phyloP scores from a whole-genome alignment of 225 moss, liverwort and hornwort genomes.

The Sphagnum tenellum region DNA sequence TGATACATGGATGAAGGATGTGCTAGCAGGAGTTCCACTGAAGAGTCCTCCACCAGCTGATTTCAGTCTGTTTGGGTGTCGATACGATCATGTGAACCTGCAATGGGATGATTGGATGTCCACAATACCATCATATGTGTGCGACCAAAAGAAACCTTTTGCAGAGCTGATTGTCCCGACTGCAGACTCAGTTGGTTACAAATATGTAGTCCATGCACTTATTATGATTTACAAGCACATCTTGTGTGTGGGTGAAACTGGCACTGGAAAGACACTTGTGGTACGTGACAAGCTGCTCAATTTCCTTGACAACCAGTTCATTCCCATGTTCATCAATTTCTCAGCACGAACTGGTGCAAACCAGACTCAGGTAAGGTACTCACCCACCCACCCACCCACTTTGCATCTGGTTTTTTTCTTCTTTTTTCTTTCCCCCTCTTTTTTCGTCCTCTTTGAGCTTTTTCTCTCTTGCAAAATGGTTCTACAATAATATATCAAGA shows the following conservation, averaged over 20 bases:
- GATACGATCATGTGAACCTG: slow-evolving; percentile 36
- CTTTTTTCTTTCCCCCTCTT: too few relatives aligned
- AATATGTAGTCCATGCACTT: slow-evolving; percentile 65
- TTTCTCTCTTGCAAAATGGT: too few relatives aligned
- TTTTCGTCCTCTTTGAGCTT: too few relatives aligned
- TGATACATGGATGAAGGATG: slow-evolving; percentile 43
- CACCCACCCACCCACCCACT: background rate
- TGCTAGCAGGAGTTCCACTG: slow-evolving; percentile 38
- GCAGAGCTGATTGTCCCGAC: slow-evolving; percentile 81
- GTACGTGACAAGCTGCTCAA: slow-evolving; percentile 75
- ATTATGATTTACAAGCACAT: slow-evolving; percentile 63
- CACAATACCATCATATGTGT: slow-evolving; percentile 56
- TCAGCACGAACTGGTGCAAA: slow-evolving; percentile 77
- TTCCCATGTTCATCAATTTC: slow-evolving; percentile 86
- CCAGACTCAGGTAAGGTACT: slow-evolving; percentile 38
- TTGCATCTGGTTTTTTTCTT: too few relatives aligned
- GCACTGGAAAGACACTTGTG: slow-evolving; percentile 80
- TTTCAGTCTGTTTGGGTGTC: slow-evolving; percentile 58
- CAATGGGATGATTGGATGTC: slow-evolving; percentile 74
- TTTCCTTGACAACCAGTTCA: slow-evolving; percentile 53
- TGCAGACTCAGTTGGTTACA: slow-evolving; percentile 64
- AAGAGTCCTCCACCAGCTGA: slow-evolving; percentile 42
- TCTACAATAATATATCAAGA: too few relatives aligned
- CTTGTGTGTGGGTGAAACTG: slow-evolving; percentile 75
- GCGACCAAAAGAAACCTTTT: slow-evolving; percentile 69